These are phyloP conservation scores for Lasiosphaeria miniovina DNA, from an alignment of 495 filamentous ascomycete species.

Conservation along the genomic window DNA sequence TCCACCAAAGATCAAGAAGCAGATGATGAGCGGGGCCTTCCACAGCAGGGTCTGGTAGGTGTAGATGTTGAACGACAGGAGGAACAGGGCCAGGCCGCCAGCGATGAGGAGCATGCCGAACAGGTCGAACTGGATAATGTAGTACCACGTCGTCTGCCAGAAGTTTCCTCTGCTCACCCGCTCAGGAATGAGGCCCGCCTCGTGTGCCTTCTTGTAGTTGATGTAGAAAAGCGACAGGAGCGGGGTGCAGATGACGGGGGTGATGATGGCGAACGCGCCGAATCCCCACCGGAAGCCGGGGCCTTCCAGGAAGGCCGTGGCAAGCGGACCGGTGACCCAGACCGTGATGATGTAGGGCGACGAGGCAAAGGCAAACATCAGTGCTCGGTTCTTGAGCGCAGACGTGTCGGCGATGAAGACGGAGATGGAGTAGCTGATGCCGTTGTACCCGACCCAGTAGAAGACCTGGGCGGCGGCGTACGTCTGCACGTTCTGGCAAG, in stretches of 20 bases:
- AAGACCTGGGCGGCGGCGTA: conserved; percentile 55
- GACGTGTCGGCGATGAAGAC: conserved; percentile 69
- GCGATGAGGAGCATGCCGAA: conserved; percentile 44
- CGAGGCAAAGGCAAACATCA: conserved; percentile 59
- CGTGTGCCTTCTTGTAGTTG: conserved; percentile 60
- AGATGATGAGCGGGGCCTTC: conserved; percentile 54
- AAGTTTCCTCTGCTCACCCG: conserved; percentile 46
- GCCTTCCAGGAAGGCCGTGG: conserved; percentile 42
- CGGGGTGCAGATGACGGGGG: conserved; percentile 54
- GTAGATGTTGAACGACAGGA: conserved; percentile 53
- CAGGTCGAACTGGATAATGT: conserved; percentile 54
- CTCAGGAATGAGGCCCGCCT: conserved; percentile 47
- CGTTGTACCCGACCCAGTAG: conserved; percentile 53
- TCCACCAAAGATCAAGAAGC: conserved; percentile 49
- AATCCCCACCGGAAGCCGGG: conserved; percentile 62
- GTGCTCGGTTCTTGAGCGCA: conserved; percentile 57
- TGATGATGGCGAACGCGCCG: conserved; percentile 59
- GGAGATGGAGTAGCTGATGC: conserved; percentile 54
- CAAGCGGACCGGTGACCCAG: conserved; percentile 46
- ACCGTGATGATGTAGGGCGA: conserved; percentile 67
- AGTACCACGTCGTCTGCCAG: conserved; percentile 49
- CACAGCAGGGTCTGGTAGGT: conserved; percentile 44
- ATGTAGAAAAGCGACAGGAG: conserved; percentile 52
- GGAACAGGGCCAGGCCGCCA: conserved; percentile 40
- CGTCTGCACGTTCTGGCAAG: conserved; percentile 46